phyloP scores from a whole-genome alignment of 2,329 filamentous ascomycete genomes.

The Cladophialophora carrionii region DNA sequence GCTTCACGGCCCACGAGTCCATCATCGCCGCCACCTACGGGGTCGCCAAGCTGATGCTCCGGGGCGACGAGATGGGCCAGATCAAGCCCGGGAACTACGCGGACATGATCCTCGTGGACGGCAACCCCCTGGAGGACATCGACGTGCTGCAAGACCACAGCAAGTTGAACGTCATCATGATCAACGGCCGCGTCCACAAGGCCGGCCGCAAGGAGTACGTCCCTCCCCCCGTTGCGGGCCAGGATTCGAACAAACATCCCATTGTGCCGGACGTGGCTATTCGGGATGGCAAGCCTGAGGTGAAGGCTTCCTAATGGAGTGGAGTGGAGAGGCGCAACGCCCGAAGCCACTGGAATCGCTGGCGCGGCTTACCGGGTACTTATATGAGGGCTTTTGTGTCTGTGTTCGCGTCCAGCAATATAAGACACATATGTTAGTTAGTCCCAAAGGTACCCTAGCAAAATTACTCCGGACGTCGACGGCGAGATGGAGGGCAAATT shows the following conservation, averaged over 20 bases:
- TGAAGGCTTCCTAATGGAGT: neutral
- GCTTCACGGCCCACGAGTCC: constrained; percentile 51
- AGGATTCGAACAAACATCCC: constrained; percentile 23
- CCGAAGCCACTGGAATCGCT: no score
- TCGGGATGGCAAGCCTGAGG: constrained; percentile 14
- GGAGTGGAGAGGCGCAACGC: neutral
- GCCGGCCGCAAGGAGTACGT: constrained; percentile 35
- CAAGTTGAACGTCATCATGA: constrained; percentile 52
- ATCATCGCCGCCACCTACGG: constrained; percentile 51
- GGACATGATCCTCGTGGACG: constrained; percentile 54
- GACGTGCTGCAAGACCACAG: constrained; percentile 49
- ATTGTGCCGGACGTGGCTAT: constrained; percentile 25
- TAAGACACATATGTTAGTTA: no score
- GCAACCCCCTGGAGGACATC: constrained; percentile 51
- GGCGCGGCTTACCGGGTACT: no score
- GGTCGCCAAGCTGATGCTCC: constrained; percentile 50
- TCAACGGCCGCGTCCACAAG: constrained; percentile 55
- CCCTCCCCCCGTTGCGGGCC: constrained; percentile 17
- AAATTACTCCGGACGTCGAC: no score
- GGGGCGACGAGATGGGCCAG: constrained; percentile 48
- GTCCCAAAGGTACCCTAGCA: no score
- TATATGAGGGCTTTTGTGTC: no score
- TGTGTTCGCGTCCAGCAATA: no score
- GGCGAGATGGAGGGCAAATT: neutral
- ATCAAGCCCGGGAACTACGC: constrained; percentile 50